Evolutionary conservation across 225 moss, liverwort and hornwort genomes (phyloP), one percentile per base, ranked within the genome.

Genomic region (Sphagnum tenellum): DNA sequence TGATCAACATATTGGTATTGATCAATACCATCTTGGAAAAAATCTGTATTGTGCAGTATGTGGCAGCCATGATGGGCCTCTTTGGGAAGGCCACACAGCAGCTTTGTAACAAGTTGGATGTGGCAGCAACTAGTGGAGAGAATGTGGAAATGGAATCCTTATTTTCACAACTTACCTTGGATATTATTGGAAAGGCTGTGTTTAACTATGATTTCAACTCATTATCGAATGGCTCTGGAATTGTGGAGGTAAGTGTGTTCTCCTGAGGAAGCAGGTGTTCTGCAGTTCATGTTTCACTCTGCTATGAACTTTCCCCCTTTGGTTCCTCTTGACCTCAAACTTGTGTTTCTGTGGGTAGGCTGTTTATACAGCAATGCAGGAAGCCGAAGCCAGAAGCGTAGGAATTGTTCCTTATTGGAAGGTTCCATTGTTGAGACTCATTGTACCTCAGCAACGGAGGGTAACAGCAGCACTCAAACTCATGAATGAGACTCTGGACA

Each of bases 191-290:
- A 45, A 93, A 93, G 76, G 89, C 92, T 70, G 89, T 93, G 48
- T 93, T 93, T 64, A 93, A 89, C 66, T 93, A 89, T 62, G 92
- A 93, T 3, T 93, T 93, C 70, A 83, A 93, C 71, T 93, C 89
- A 45, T 81, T 93, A 66, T 75, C 83, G 67, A 86, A 88, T 63
- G 92, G 89, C 55, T 84, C 89, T 48, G 92, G 92, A 59, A 89
- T 93, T 67, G 88, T 93, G 56, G 86, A 89, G 87, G 92, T 92
- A 12, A 44, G 70, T 69, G 60, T 65, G 10, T 10, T 50, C 12
- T 65, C 12, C 6, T 8, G 49, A 48, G 47, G 45, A 12, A 46
- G 29, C 29, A 29, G 29, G 29, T 29, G 29, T 29, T 29, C 1
- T 29, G 29, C 29, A 29, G 29, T 29, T 29, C 29, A 29, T 29